These are phyloP conservation scores for Allantophomopsis cytisporea DNA, from an alignment of 2,329 filamentous ascomycete genomes.

Conservation along the genomic window DNA sequence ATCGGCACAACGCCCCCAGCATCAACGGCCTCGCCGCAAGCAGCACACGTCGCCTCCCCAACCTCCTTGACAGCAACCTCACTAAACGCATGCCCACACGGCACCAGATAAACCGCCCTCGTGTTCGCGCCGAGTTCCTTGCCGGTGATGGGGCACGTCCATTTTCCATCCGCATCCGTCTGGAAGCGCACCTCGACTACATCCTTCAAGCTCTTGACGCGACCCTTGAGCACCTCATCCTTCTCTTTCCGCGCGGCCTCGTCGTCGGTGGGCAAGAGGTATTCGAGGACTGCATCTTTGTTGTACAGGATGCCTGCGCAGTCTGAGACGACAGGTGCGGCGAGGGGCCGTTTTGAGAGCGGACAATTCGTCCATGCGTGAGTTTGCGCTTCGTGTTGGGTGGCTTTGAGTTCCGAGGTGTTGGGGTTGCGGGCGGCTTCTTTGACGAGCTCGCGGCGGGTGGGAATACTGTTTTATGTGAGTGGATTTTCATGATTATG, in stretches of 20 bases:
- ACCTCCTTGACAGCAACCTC: conserved; percentile 77
- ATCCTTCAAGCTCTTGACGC: conserved; percentile 71
- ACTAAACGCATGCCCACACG: conserved; percentile 90
- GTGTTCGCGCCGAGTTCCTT: conserved; percentile 71
- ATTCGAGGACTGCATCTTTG: conserved; percentile 76
- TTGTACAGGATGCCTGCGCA: conserved; percentile 79
- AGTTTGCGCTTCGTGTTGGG: conserved; percentile 68
- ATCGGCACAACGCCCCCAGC: conserved; percentile 72
- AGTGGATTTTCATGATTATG: not conserved
- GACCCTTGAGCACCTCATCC: conserved; percentile 42
- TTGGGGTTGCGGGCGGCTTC: conserved; percentile 75
- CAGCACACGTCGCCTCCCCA: conserved; percentile 45
- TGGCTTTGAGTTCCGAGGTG: conserved; percentile 77
- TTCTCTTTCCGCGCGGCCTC: conserved; percentile 35
- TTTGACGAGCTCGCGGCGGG: conserved; percentile 89
- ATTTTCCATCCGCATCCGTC: conserved; percentile 39
- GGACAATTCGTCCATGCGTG: conserved; percentile 84
- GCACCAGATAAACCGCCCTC: conserved; percentile 79
- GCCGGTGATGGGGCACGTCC: conserved; percentile 77
- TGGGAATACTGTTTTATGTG: conserved; percentile 56
- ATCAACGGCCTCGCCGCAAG: conserved; percentile 67
- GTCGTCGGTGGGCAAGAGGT: conserved; percentile 40
- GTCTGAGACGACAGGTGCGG: conserved; percentile 63
- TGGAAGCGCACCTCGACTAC: conserved; percentile 73
- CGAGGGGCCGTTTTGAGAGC: conserved; percentile 65